Percentiles rank a stretch among this genome's conserved stretches.
phyloP scores from a whole-genome alignment of 805 yeast genomes.

The Pichia paraexigua region DNA sequence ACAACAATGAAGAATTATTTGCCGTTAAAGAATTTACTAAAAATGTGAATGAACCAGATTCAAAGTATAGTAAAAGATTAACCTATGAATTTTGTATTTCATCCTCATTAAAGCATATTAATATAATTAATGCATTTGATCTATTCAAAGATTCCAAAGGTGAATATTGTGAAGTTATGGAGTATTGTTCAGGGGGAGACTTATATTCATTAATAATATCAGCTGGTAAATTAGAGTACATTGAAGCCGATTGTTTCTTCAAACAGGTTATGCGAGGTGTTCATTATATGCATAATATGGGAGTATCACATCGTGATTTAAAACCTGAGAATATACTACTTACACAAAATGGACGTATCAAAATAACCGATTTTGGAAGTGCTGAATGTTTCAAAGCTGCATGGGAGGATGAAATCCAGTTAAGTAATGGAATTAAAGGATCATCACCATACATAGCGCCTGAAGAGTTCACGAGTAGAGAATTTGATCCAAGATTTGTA shows the following conservation, averaged over 20 bases:
- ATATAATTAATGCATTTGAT: slow-evolving; percentile 71
- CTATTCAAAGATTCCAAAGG: slow-evolving; percentile 74
- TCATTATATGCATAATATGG: slow-evolving; percentile 81
- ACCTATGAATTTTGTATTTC: slow-evolving; percentile 81
- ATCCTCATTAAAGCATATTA: slow-evolving; percentile 66
- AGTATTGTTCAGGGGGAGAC: slow-evolving; percentile 78
- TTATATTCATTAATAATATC: slow-evolving; percentile 66
- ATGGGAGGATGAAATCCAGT: slow-evolving; percentile 66
- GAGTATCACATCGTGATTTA: slow-evolving; percentile 83
- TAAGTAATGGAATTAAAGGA: slow-evolving; percentile 74
- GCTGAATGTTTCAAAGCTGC: slow-evolving; percentile 80
- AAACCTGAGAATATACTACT: slow-evolving; percentile 80
- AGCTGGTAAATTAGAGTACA: slow-evolving; percentile 68
- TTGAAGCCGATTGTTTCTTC: slow-evolving; percentile 82
- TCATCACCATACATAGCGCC: slow-evolving; percentile 90
- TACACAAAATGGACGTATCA: slow-evolving; percentile 63
- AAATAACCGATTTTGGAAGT: slow-evolving; percentile 85
- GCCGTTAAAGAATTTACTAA: slow-evolving; percentile 86
- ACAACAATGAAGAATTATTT: slow-evolving; percentile 40
- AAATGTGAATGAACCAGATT: slow-evolving; percentile 51
- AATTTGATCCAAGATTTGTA: slow-evolving; percentile 74
- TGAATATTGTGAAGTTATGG: slow-evolving; percentile 81
- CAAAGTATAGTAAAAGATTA: slow-evolving; percentile 61
- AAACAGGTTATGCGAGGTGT: slow-evolving; percentile 81
- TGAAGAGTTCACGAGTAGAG: slow-evolving; percentile 58